These are phyloP conservation scores for Chalciporus pseudorubinellus DNA, from an alignment of 768 basidiomycete genomes.

Conservation along the genomic window DNA sequence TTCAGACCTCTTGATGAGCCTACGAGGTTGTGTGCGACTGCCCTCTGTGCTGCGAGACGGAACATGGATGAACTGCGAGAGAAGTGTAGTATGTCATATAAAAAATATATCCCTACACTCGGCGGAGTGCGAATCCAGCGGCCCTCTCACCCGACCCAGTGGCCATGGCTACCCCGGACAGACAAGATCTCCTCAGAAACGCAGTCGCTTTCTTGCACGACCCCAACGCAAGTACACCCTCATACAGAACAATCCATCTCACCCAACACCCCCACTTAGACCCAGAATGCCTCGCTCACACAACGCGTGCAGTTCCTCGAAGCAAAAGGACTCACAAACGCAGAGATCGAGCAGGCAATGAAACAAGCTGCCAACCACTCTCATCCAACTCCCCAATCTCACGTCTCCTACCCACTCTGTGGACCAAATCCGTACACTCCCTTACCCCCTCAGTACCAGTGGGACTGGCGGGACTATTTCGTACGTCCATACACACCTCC, in stretches of 20 bases:
- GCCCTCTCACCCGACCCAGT: neutral
- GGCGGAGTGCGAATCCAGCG: constrained; percentile 29
- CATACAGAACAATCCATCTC: neutral
- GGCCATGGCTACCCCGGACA: constrained; percentile 51
- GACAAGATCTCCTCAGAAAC: constrained; percentile 73
- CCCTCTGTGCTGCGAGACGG: constrained; percentile 28
- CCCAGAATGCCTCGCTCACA: constrained; percentile 72
- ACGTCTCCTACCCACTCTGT: constrained; percentile 42
- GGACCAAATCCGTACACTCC: constrained; percentile 38
- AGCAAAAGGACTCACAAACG: constrained; percentile 80
- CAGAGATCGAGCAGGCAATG: constrained; percentile 86
- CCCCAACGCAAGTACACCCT: constrained; percentile 55
- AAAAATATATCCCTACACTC: neutral
- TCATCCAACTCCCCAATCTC: constrained; percentile 12
- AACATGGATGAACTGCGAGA: constrained; percentile 25
- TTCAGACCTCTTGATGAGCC: constrained; percentile 13
- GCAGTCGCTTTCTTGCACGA: constrained; percentile 86
- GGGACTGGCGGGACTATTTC: constrained; percentile 99
- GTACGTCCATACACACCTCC: constrained; percentile 46
- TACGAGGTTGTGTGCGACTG: constrained; percentile 10
- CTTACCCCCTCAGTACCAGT: constrained; percentile 44
- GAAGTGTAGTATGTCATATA: neutral
- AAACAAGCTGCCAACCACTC: constrained; percentile 49
- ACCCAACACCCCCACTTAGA: constrained; percentile 40
- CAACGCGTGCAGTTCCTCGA: constrained; percentile 94